Percentiles rank a stretch among this genome's conserved stretches.
phyloP scores from a whole-genome alignment of 176 grass and related monocot species.

The Musa schizocarpa region DNA sequence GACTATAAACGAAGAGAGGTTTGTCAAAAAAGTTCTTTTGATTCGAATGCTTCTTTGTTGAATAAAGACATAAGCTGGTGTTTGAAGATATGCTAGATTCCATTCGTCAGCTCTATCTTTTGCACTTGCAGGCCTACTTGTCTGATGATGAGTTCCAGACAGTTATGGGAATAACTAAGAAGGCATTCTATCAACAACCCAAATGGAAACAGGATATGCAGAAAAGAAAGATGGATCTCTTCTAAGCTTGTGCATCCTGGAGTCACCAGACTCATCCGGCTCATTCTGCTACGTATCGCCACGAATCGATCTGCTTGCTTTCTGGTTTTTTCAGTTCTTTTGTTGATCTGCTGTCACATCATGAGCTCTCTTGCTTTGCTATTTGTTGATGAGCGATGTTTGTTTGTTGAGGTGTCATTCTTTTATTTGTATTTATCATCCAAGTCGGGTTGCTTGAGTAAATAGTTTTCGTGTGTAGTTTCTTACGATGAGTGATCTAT shows the following conservation, averaged over 20 bases:
- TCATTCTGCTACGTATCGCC: neutral
- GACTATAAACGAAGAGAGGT: constrained; percentile 99
- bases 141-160: constrained; percentile 75
- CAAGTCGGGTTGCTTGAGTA: neutral
- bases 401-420: constrained; percentile 12
- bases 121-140: constrained; percentile 58
- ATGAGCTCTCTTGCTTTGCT: neutral
- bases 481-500: neutral
- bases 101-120: constrained; percentile 1
- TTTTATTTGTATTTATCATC: constrained; percentile 14
- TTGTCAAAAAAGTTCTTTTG: constrained; percentile 9
- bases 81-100: neutral
- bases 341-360: neutral
- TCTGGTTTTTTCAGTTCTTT: neutral
- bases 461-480: constrained; percentile 6
- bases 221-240: constrained; percentile 91
- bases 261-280: neutral
- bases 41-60: neutral
- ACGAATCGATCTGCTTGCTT: neutral
- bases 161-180: constrained; percentile 64
- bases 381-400: constrained; percentile 1
- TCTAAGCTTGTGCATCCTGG: constrained; percentile 26
- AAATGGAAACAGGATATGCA: constrained; percentile 96
- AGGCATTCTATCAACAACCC: constrained; percentile 75
- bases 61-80: neutral